Evolutionary conservation across 352 stramenopile genomes (phyloP), one percentile per base, ranked within the genome.

Genomic region (Thraustochytrium sp.): DNA sequence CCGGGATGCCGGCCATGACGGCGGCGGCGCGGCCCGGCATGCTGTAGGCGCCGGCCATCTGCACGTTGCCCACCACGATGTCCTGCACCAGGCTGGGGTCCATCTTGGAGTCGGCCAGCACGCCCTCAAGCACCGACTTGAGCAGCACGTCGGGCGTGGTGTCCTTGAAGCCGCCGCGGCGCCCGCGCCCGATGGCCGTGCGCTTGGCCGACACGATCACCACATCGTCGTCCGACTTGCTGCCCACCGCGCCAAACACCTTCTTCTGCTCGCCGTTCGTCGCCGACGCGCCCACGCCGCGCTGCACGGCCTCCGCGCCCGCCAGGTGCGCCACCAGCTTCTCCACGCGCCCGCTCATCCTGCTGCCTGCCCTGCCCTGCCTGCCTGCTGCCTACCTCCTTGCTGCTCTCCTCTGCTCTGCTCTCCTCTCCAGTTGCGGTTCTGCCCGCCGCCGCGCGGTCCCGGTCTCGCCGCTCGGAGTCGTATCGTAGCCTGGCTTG

Each of bases 101-200:
- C 5, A 97, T 80, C 84, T 94, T 93, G 53, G 90, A 89, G 83
- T 94, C 89, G 83, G 92, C 89, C 38, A 96, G 82, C 37, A 96
- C 89, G 5, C 91, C 92, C 85, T 89, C 85, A 34, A 97, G 89
- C 55, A 95, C 90, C 54, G 87, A 75, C 37, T 83, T 89, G 34
- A 97, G 90, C 64, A 97, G 87, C 40, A 94, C 92, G 82, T 97
- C 93, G 38, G 93, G 92, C 48, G 92, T 96, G 16, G 92, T 96
- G 87, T 96, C 91, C 89, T 96, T 96, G 86, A 97, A 96, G 29
- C 89, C 91, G 37, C 93, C 93, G 65, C 61, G 55, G 40, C 61
- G 40, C 36, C 64, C 75, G 42, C 75, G 55, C 16, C 16, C 61
- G 49, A 84, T 84, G 40, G 75, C 36, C 29, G 75, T 84, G 34